Evolutionary conservation across 2,329 filamentous ascomycete species (phyloP).

Genomic region (Xylaria sp.): DNA sequence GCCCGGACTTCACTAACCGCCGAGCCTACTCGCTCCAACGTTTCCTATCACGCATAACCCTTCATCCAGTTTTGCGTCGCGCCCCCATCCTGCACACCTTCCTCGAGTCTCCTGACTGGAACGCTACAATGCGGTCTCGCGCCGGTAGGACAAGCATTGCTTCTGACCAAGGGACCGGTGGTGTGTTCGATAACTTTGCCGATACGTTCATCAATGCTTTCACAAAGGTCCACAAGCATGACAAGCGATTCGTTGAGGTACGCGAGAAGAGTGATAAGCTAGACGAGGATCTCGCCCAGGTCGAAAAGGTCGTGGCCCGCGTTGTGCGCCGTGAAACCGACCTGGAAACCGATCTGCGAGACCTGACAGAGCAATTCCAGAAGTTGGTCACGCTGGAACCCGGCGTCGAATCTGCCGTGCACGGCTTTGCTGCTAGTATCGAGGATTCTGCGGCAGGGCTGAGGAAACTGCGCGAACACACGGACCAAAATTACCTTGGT

Average conservation of each 20-base stretch:
- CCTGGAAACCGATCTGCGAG: constrained; percentile 86
- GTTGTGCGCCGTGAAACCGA: constrained; percentile 90
- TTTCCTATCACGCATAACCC: constrained; percentile 85
- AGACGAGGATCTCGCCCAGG: constrained; percentile 89
- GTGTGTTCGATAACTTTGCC: constrained; percentile 94
- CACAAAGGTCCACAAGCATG: constrained; percentile 93
- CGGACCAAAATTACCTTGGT: constrained; percentile 94
- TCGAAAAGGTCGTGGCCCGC: constrained; percentile 94
- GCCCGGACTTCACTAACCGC: constrained; percentile 88
- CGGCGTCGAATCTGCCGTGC: constrained; percentile 82
- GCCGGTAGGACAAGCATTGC: constrained; percentile 71
- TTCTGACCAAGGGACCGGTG: constrained; percentile 63
- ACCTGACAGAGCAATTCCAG: constrained; percentile 94
- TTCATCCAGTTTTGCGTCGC: constrained; percentile 89
- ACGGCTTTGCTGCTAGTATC: constrained; percentile 86
- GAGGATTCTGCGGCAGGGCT: constrained; percentile 85
- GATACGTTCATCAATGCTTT: constrained; percentile 98
- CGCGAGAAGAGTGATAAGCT: constrained; percentile 92
- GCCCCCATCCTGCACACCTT: constrained; percentile 87
- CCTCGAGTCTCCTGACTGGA: constrained; percentile 94
- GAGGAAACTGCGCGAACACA: constrained; percentile 85
- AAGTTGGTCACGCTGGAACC: constrained; percentile 91
- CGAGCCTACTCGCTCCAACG: constrained; percentile 91
- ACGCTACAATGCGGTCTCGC: constrained; percentile 89
- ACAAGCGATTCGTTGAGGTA: constrained; percentile 94